Conservation (phyloP, 345 rosid species). For the Citrus sinensis region DNA sequence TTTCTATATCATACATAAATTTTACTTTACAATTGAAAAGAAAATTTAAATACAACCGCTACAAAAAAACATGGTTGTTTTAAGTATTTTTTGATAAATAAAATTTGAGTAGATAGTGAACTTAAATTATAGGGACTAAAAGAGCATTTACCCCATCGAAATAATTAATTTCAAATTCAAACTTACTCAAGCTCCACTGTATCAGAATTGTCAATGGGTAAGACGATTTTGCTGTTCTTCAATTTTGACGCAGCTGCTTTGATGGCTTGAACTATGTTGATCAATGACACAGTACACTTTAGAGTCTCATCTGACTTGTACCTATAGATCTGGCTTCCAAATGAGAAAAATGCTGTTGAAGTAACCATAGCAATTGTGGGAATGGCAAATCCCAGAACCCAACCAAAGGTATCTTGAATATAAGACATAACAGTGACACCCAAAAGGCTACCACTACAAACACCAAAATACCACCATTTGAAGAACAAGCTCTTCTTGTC, state of each 20-base stretch:
- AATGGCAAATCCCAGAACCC: slow-evolving; percentile 92
- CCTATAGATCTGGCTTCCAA: slow-evolving; percentile 53
- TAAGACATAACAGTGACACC: slow-evolving; percentile 88
- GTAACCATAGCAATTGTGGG: slow-evolving; percentile 71
- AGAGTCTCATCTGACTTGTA: slow-evolving; percentile 26
- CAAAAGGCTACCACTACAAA: slow-evolving; percentile 81
- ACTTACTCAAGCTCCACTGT: slow-evolving; percentile 80
- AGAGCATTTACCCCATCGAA: no score
- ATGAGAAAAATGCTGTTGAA: slow-evolving; percentile 46
- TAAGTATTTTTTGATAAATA: no score
- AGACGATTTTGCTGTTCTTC: slow-evolving; percentile 30
- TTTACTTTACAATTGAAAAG: no score
- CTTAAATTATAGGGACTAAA: no score
- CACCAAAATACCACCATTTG: slow-evolving; percentile 93
- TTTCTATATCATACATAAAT: no score
- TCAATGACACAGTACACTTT: slow-evolving; percentile 21
- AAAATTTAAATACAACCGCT: no score
- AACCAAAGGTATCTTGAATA: slow-evolving; percentile 87
- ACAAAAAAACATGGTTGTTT: no score
- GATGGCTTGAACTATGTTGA: slow-evolving; percentile 25
- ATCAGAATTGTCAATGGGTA: slow-evolving; percentile 36
- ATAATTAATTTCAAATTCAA: no score
- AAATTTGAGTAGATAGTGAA: no score
- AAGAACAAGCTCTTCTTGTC: slow-evolving; percentile 58
- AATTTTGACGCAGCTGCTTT: slow-evolving; percentile 32